A percentile compares a stretch with the other conserved stretches of the same genome.
phyloP scores from a whole-genome alignment of 345 rosid genomes.

The Jatropha curcas region DNA sequence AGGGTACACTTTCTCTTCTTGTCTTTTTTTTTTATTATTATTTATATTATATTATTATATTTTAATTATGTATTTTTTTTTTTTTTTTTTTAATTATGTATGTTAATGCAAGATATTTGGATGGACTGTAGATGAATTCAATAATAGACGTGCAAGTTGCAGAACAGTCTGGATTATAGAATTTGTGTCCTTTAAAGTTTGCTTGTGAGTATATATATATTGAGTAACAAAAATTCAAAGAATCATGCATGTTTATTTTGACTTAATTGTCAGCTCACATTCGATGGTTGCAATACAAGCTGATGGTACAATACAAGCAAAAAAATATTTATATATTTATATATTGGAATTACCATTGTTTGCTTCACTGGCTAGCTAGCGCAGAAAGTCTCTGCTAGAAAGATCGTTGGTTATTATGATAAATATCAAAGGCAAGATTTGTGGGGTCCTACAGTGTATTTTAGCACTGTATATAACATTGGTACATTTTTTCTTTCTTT shows the following conservation, averaged over 20 bases:
- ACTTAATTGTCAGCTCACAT: conserved; percentile 8
- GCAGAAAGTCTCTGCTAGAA: conserved; percentile 3
- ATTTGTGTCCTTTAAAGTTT: conserved; percentile 8
- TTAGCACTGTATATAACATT: no score
- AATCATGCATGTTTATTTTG: conserved; percentile 17
- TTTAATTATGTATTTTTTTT: no score
- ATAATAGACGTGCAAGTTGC: no score
- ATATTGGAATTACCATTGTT: not conserved
- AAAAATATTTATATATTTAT: not conserved
- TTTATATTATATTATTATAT: no score
- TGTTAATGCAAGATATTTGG: no score
- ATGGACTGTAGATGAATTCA: no score
- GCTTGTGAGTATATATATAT: not conserved
- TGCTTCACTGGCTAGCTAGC: not conserved
- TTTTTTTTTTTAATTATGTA: no score
- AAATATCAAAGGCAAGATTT: conserved; percentile 23
- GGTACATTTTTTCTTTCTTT: no score
- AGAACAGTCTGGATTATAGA: no score
- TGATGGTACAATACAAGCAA: not conserved
- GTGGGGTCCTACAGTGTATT: conserved; percentile 19
- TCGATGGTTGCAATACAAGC: conserved; percentile 14
- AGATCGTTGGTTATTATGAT: conserved; percentile 20
- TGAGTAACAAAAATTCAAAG: conserved; percentile 1
- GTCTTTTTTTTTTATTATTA: no score
- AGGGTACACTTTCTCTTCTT: no score